phyloP scores from a whole-genome alignment of 495 filamentous ascomycete genomes.

The Chaetomium tenue region DNA sequence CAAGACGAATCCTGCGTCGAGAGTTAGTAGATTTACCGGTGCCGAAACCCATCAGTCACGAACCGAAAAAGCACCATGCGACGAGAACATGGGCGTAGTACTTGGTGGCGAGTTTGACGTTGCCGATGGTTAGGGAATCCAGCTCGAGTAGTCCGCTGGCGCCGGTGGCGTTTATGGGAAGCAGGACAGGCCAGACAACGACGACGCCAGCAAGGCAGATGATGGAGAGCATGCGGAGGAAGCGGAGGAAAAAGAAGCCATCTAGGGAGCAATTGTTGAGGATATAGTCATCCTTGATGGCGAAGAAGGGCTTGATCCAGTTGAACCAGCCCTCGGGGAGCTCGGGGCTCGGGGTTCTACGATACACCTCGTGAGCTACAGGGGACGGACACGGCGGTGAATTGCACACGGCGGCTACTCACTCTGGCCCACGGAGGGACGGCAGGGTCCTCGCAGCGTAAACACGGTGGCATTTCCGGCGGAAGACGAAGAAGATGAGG shows the following conservation, averaged over 20 bases:
- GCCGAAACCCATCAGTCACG: constrained; percentile 22
- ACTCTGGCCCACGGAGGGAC: constrained; percentile 34
- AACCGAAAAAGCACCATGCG: constrained; percentile 65
- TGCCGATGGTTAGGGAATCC: constrained; percentile 65
- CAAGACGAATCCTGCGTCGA: constrained; percentile 56
- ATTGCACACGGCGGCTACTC: constrained; percentile 14
- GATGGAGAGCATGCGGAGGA: constrained; percentile 64
- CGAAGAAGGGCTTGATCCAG: constrained; percentile 63
- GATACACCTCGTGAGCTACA: constrained; percentile 23
- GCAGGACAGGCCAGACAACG: constrained; percentile 73
- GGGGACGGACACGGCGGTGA: background rate
- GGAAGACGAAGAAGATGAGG: constrained; percentile 32
- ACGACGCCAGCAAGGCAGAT: constrained; percentile 71
- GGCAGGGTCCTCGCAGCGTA: constrained; percentile 37
- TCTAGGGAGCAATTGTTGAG: constrained; percentile 69
- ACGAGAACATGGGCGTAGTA: constrained; percentile 64
- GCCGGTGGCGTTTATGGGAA: constrained; percentile 75
- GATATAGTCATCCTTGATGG: constrained; percentile 60
- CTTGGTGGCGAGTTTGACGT: constrained; percentile 51
- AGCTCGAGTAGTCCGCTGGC: constrained; percentile 58
- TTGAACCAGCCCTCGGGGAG: constrained; percentile 66
- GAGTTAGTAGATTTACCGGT: constrained; percentile 6
- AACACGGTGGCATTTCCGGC: constrained; percentile 34
- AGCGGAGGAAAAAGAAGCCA: constrained; percentile 78
- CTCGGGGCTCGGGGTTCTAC: constrained; percentile 60